Conservation (phyloP, 2,329 filamentous ascomycete genomes). For the Colletotrichum incanum region DNA sequence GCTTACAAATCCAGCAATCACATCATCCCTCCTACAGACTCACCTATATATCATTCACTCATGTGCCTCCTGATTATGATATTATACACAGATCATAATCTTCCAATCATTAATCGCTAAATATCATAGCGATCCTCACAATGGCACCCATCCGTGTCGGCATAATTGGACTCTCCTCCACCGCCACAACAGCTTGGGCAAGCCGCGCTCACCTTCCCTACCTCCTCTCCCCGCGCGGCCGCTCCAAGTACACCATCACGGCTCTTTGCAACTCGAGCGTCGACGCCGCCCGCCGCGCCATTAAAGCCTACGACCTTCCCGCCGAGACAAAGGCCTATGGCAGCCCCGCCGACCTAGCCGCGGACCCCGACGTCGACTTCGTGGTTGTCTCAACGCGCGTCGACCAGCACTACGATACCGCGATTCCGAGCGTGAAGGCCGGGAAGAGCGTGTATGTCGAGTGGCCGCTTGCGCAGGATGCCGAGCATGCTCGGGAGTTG, state of each 20-base stretch:
- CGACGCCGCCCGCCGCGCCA: conserved; percentile 61
- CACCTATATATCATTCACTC: background rate
- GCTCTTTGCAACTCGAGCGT: conserved; percentile 68
- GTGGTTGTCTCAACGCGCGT: conserved; percentile 70
- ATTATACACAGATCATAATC: background rate
- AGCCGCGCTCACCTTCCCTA: conserved; percentile 72
- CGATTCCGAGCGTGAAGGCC: conserved; percentile 63
- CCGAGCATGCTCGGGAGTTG: conserved; percentile 59
- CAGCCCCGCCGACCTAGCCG: conserved; percentile 62
- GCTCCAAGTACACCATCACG: conserved; percentile 62
- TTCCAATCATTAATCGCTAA: background rate
- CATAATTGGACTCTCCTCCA: conserved; percentile 71
- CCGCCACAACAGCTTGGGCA: conserved; percentile 69
- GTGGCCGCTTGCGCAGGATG: conserved; percentile 70
- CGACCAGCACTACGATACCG: conserved; percentile 65
- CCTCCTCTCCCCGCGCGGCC: conserved; percentile 62
- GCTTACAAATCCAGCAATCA: conserved; percentile 23
- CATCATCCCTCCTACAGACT: background rate
- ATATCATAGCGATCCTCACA: background rate
- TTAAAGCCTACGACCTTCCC: conserved; percentile 59
- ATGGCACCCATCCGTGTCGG: conserved; percentile 65
- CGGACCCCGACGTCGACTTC: conserved; percentile 67
- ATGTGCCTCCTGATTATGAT: background rate
- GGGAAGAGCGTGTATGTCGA: conserved; percentile 71
- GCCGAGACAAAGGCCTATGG: conserved; percentile 64